A percentile compares a stretch with the other conserved stretches of the same genome.
Conservation (phyloP, 768 basidiomycete genomes). For the Cyathus striatus region DNA sequence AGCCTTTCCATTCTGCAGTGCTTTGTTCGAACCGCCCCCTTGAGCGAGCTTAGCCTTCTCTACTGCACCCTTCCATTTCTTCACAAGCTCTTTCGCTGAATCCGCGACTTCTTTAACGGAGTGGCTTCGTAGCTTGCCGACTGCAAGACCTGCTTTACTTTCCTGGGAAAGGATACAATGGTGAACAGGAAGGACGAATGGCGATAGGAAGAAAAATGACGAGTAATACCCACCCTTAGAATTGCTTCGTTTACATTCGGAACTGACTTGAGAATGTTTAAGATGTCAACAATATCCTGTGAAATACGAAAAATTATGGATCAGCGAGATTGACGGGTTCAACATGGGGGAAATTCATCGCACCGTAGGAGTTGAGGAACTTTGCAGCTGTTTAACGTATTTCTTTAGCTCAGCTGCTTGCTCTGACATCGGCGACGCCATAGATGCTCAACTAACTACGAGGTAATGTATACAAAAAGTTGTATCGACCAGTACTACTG, state of each 20-base stretch:
- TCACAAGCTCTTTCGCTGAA: slow-evolving; percentile 86
- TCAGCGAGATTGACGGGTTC: slow-evolving; percentile 30
- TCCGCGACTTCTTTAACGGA: slow-evolving; percentile 69
- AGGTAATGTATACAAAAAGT: slow-evolving; percentile 19
- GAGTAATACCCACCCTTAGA: slow-evolving; percentile 59
- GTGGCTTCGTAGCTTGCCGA: slow-evolving; percentile 82
- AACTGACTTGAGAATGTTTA: slow-evolving; percentile 60
- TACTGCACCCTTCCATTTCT: slow-evolving; percentile 87
- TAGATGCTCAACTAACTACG: slow-evolving; percentile 24
- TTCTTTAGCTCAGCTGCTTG: slow-evolving; percentile 64
- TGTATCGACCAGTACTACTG: background rate
- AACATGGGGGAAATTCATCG: slow-evolving; percentile 31
- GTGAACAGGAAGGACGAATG: slow-evolving; percentile 14
- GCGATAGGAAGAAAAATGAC: slow-evolving; percentile 20
- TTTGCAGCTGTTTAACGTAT: slow-evolving; percentile 77
- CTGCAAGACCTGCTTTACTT: slow-evolving; percentile 88
- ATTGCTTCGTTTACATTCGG: slow-evolving; percentile 67
- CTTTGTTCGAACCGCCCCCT: slow-evolving; percentile 3
- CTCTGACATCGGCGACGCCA: slow-evolving; percentile 33
- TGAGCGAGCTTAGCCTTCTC: slow-evolving; percentile 50
- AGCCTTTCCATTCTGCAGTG: slow-evolving; percentile 23
- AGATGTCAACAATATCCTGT: slow-evolving; percentile 61
- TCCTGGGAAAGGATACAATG: slow-evolving; percentile 47
- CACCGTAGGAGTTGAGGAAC: slow-evolving; percentile 52
- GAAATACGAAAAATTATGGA: slow-evolving; percentile 16